Base-by-base conservation (phyloP, 1,139 yeast species). In the Sugiyamaella paludigena region DNA sequence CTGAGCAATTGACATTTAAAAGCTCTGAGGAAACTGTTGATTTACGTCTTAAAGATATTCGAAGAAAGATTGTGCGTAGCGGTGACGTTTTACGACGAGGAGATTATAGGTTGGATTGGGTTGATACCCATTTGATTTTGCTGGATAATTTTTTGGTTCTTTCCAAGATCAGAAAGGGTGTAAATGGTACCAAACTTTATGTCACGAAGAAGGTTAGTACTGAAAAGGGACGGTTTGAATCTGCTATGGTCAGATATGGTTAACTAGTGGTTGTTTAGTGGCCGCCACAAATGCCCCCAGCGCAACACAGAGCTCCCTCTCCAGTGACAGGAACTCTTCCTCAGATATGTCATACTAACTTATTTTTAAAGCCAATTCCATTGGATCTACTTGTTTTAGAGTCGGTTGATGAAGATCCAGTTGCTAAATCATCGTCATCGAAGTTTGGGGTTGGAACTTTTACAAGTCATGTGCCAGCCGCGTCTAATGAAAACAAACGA, bases 121-220 rank as follows among this genome's bases (percentile, higher is more conserved):
- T 71, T 4, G 65, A 64, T 2, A 62, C 71, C 0, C 85, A 81
- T 58, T 60, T 86, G 33, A 79, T 87, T 26, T 67, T 87, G 35
- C 69, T 88, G 48, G 96, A 88, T 62, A 86, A 88, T 60, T 87
- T 75, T 58, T 66, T 88, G 40, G 69, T 88, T 24, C 75, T 88
- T 7, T 81, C 92, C 1, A 94, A 87, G 48, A 56, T 61, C 11
- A 57, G 66, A 7, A 70, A 69, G 34, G 70, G 70, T 6, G 57
- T 52, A 43, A 59, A 59, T 40, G 68, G 67, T 3, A 57, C 60
- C 1, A 64, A 62, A 30, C 63, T 65, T 40, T 63, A 64, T 35
- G 64, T 69, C 32, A 60, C 70, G 3, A 65, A 65, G 53, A 52
- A 48, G 53, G 59, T 59, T 40, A 46, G 62, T 50, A n/a, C 34